Conservation (phyloP, 2,329 filamentous ascomycete species). For the Epichloe uncinata region DNA sequence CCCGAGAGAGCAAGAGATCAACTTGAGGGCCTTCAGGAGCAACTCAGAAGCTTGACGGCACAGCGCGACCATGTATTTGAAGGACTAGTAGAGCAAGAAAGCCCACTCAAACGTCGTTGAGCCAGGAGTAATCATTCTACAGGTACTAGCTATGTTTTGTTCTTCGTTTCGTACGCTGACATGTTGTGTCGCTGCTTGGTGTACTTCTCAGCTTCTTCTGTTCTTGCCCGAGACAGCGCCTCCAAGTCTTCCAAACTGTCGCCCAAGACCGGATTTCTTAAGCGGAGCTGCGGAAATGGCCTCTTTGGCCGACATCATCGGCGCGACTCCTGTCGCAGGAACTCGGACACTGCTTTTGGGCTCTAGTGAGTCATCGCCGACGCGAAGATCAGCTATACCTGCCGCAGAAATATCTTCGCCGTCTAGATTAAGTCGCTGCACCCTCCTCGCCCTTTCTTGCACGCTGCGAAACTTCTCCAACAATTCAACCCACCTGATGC, state of each 20-base stretch:
- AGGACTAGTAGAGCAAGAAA: slow-evolving; percentile 50
- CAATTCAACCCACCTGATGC: slow-evolving; percentile 83
- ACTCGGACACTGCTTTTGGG: slow-evolving; percentile 28
- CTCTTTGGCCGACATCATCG: slow-evolving; percentile 37
- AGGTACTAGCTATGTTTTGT: neutral
- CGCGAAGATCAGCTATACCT: slow-evolving; percentile 28
- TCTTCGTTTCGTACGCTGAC: neutral
- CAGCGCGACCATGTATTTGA: slow-evolving; percentile 66
- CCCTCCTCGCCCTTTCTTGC: slow-evolving; percentile 70
- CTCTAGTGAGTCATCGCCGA: slow-evolving; percentile 26
- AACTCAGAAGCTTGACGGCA: slow-evolving; percentile 47
- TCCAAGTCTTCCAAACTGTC: slow-evolving; percentile 55
- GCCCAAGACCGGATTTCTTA: slow-evolving; percentile 52
- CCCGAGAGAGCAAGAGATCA: slow-evolving; percentile 53
- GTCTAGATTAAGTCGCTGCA: slow-evolving; percentile 45
- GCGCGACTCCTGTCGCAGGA: slow-evolving; percentile 20
- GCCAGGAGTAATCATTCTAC: slow-evolving; percentile 2
- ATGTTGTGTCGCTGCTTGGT: neutral
- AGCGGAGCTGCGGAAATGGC: slow-evolving; percentile 26
- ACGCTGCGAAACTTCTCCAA: slow-evolving; percentile 89
- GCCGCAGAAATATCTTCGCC: slow-evolving; percentile 33
- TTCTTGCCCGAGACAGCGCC: slow-evolving; percentile 55
- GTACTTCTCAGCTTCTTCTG: slow-evolving; percentile 29
- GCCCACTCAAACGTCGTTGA: slow-evolving; percentile 31
- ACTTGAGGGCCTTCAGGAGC: slow-evolving; percentile 51